These are phyloP conservation scores for Dipteronia sinensis DNA, from an alignment of 345 rosid species.

Conservation along the genomic window DNA sequence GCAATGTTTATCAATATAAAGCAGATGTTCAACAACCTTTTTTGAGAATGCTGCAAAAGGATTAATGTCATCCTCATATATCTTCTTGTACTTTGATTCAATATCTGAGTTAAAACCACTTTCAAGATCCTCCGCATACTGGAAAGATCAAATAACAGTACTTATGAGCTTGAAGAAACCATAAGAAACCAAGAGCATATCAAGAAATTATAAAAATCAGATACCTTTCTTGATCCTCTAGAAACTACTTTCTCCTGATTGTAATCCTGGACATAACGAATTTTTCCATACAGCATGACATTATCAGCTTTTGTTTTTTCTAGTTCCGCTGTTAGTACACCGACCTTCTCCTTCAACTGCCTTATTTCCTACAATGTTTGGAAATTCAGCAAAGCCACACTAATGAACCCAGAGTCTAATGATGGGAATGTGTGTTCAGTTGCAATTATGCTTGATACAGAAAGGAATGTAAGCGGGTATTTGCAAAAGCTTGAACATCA, in stretches of 20 bases:
- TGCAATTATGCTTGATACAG: conserved; percentile 10
- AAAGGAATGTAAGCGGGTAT: not conserved
- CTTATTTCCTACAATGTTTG: conserved; percentile 68
- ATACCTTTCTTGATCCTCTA: conserved; percentile 92
- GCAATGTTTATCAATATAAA: not conserved
- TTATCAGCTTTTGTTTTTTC: conserved; percentile 96
- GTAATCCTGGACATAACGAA: conserved; percentile 96
- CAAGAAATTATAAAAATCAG: conserved; percentile 6
- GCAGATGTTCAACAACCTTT: conserved; percentile 48
- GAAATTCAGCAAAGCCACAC: conserved; percentile 8
- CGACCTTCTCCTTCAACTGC: conserved; percentile 83
- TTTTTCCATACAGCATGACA: conserved; percentile 93
- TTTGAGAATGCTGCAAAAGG: conserved; percentile 98
- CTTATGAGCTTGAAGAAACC: not conserved
- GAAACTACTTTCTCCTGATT: conserved; percentile 91
- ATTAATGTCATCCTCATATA: conserved; percentile 95
- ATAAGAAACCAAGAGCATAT: conserved; percentile 5
- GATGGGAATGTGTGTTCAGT: not conserved
- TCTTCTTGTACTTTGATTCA: conserved; percentile 97
- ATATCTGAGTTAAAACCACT: conserved; percentile 91
- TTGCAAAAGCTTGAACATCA: conserved; percentile 1
- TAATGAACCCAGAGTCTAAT: conserved; percentile 3
- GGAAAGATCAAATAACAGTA: conserved; percentile 26
- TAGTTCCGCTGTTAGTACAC: conserved; percentile 66
- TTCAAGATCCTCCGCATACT: conserved; percentile 90